Evolutionary conservation across 2,329 filamentous ascomycete species (phyloP).

Genomic region (Arthroderma sp.): DNA sequence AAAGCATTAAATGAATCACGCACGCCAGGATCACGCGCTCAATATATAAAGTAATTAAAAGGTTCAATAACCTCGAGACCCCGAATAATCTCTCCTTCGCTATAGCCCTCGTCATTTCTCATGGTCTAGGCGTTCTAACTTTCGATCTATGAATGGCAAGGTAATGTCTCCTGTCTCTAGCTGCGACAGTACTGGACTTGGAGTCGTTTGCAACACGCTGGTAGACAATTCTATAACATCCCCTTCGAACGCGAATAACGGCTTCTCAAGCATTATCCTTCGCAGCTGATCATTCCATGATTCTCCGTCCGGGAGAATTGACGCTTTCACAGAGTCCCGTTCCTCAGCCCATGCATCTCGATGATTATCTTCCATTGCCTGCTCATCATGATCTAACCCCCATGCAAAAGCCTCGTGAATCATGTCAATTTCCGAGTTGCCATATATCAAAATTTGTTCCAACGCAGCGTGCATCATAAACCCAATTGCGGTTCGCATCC

Average conservation of each 20-base stretch:
- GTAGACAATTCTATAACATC: slow-evolving; percentile 33
- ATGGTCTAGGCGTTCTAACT: no score
- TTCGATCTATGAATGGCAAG: no score
- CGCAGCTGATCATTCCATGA: slow-evolving; percentile 17
- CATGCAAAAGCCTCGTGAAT: slow-evolving; percentile 36
- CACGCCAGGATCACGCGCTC: no score
- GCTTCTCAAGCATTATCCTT: slow-evolving; percentile 16
- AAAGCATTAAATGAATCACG: background rate
- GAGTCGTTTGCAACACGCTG: slow-evolving; percentile 22
- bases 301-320: slow-evolving; percentile 7
- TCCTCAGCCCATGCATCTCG: slow-evolving; percentile 1
- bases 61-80: no score
- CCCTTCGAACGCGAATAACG: slow-evolving; percentile 26
- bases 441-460: slow-evolving; percentile 35
- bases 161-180: slow-evolving; percentile 34
- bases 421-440: slow-evolving; percentile 21
- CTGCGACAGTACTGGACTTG: slow-evolving; percentile 36
- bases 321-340: slow-evolving; percentile 7
- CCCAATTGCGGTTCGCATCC: slow-evolving; percentile 34
- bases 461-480: slow-evolving; percentile 39
- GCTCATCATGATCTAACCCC: slow-evolving; percentile 19
- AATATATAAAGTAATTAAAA: no score
- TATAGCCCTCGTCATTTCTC: no score
- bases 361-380: background rate
- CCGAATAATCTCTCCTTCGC: no score